These are phyloP conservation scores for Hypoxylon rubiginosum DNA, from an alignment of 2,329 filamentous ascomycete genomes.

Conservation along the genomic window DNA sequence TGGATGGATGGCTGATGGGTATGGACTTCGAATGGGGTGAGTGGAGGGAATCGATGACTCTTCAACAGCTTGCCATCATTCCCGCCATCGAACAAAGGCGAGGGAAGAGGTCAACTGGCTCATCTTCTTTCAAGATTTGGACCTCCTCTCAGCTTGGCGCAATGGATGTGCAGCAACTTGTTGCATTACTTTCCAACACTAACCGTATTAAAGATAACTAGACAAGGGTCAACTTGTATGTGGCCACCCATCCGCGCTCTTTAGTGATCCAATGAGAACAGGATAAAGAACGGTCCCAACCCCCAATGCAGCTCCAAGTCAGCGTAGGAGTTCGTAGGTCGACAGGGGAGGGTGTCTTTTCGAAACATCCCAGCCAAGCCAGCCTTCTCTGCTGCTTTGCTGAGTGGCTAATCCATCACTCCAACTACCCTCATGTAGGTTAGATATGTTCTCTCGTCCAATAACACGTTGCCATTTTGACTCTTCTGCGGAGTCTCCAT, in stretches of 20 bases:
- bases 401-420: conserved; percentile 29
- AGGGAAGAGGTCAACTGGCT: conserved; percentile 7
- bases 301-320: conserved; percentile 4
- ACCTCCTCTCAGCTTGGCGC: conserved; percentile 28
- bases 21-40: neutral
- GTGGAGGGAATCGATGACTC: conserved; percentile 32
- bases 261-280: conserved; percentile 29
- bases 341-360: conserved; percentile 27
- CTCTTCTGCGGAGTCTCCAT: neutral
- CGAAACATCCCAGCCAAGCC: conserved; percentile 19
- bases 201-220: conserved; percentile 35
- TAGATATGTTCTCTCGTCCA: conserved; percentile 4
- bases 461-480: conserved; percentile 11
- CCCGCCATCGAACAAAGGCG: conserved; percentile 4
- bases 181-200: conserved; percentile 33
- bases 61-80: conserved; percentile 28
- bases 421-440: neutral
- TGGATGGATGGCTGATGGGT: conserved; percentile 7
- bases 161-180: conserved; percentile 28
- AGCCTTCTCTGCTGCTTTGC: conserved; percentile 17
- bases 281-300: neutral
- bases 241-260: conserved; percentile 20
- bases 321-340: conserved; percentile 13
- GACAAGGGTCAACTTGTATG: conserved; percentile 22
- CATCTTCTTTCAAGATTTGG: conserved; percentile 30